These are phyloP conservation scores for Naumovozyma dairenensis DNA, from an alignment of 805 yeast genomes.

Conservation along the genomic window DNA sequence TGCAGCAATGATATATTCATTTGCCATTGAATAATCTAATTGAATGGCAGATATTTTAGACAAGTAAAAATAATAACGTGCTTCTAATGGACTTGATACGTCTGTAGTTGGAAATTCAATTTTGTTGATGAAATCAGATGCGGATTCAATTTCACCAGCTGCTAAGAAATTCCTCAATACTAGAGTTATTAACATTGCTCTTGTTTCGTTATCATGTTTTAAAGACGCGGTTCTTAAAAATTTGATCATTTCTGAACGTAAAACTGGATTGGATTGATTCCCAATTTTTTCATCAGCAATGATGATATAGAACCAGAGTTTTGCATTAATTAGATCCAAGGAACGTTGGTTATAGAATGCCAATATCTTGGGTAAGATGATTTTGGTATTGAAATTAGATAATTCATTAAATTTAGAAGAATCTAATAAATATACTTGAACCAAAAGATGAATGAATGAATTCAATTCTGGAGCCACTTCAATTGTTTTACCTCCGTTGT, in stretches of 20 bases:
- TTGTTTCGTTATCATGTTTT: slow-evolving; percentile 87
- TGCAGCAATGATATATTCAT: slow-evolving; percentile 86
- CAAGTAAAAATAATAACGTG: slow-evolving; percentile 83
- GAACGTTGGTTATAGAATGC: slow-evolving; percentile 67
- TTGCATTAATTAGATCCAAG: slow-evolving; percentile 77
- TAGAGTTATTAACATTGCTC: slow-evolving; percentile 78
- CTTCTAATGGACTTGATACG: slow-evolving; percentile 79
- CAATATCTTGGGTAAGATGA: slow-evolving; percentile 40
- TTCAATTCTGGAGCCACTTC: slow-evolving; percentile 69
- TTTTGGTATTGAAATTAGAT: slow-evolving; percentile 43
- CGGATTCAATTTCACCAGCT: slow-evolving; percentile 75
- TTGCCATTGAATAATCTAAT: slow-evolving; percentile 82
- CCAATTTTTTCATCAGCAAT: slow-evolving; percentile 60
- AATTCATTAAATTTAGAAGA: slow-evolving; percentile 38
- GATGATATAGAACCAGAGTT: slow-evolving; percentile 84
- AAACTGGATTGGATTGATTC: slow-evolving; percentile 17
- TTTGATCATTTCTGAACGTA: slow-evolving; percentile 60
- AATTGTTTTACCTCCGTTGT: slow-evolving; percentile 12
- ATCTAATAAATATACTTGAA: slow-evolving; percentile 70
- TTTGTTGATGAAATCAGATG: slow-evolving; percentile 81
- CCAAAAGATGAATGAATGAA: slow-evolving; percentile 65
- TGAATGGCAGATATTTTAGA: slow-evolving; percentile 89
- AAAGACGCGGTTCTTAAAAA: slow-evolving; percentile 82
- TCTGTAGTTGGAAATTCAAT: slow-evolving; percentile 70
- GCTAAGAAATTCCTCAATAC: slow-evolving; percentile 71